Conservation (phyloP, 805 yeast species). For the Saccharomycopsis guyanensis region DNA sequence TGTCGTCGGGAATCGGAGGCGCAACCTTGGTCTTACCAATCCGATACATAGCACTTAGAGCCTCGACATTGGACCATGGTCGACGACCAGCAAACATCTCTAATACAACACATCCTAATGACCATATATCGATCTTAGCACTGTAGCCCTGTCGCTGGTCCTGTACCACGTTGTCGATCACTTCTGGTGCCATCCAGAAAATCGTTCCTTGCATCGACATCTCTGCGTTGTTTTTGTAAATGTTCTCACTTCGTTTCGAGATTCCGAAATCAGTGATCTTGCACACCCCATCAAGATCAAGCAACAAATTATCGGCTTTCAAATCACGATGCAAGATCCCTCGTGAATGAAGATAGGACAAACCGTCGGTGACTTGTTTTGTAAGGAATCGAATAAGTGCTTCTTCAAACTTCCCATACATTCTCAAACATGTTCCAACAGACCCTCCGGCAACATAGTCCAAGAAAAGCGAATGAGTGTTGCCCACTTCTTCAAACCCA, state of each 20-base stretch:
- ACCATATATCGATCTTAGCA: slow-evolving; percentile 98
- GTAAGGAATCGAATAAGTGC: slow-evolving; percentile 64
- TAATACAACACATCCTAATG: slow-evolving; percentile 90
- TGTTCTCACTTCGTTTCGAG: slow-evolving; percentile 76
- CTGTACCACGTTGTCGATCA: slow-evolving; percentile 74
- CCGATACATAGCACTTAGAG: slow-evolving; percentile 89
- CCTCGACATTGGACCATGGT: slow-evolving; percentile 96
- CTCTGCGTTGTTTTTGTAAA: slow-evolving; percentile 84
- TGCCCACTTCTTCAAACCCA: slow-evolving; percentile 75
- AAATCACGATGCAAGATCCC: slow-evolving; percentile 91
- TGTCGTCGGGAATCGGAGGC: slow-evolving; percentile 95
- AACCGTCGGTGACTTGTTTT: slow-evolving; percentile 72
- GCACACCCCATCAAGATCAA: slow-evolving; percentile 89
- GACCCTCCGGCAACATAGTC: slow-evolving; percentile 99
- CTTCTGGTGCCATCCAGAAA: slow-evolving; percentile 99
- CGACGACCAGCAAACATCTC: slow-evolving; percentile 98
- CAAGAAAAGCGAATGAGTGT: slow-evolving; percentile 75
- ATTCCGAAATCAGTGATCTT: slow-evolving; percentile 97
- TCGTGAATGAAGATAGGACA: slow-evolving; percentile 77
- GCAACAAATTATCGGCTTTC: slow-evolving; percentile 84
- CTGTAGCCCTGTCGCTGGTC: slow-evolving; percentile 83
- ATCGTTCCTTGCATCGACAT: slow-evolving; percentile 99
- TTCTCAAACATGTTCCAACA: slow-evolving; percentile 75
- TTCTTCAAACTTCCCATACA: slow-evolving; percentile 82
- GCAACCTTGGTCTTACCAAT: slow-evolving; percentile 79